Base-by-base conservation (phyloP, 2,329 filamentous ascomycete genomes). In the Fusarium floridanum region DNA sequence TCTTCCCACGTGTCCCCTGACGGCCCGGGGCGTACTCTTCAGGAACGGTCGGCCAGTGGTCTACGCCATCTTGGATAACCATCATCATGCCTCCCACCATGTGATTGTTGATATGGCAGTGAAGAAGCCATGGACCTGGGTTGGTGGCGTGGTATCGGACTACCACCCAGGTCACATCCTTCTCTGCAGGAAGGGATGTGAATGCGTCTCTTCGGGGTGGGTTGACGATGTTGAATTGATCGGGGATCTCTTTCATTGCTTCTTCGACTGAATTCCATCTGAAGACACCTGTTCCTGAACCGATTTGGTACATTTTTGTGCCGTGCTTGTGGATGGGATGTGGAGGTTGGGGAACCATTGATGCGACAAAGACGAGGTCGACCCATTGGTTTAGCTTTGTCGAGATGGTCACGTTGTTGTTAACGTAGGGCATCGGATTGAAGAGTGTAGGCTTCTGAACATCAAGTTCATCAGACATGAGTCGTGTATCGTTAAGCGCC, bases 271-370 rank as follows among this genome's bases (percentile, higher is more conserved):
- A 86, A 3, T 78, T 79, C 84, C 87, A 92, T 14, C 82, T 85
- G 77, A 89, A 92, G 1, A 72, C 64, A 0, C 89, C 88, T 0
- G 73, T 75, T 2, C 89, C 90, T 0, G 81, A 67, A 1, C 90
- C 91, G 37, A 92, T 85, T 22, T 87, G 81, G 75, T 85, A 91
- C 82, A 88, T 89, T 78, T 90, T 91, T 75, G 87, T 89, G 56
- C 87, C 87, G 80, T 92, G 91, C 82, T 91, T 91, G 84, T 92
- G 91, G 61, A 92, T 88, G 0, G 89, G 88, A 68, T 92, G 91
- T 11, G 81, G 77, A 1, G 83, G 89, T 75, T 90, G 87, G 8
- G 87, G 82, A 4, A 81, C 80, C 3, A 77, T 77, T n/a, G 80
- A 78, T 2, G 86, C 81, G 34, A 85, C 80, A 68, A 90, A 83